Evolutionary conservation across 768 basidiomycete genomes (phyloP).

Genomic region (Pleurotus citrinopileatus): DNA sequence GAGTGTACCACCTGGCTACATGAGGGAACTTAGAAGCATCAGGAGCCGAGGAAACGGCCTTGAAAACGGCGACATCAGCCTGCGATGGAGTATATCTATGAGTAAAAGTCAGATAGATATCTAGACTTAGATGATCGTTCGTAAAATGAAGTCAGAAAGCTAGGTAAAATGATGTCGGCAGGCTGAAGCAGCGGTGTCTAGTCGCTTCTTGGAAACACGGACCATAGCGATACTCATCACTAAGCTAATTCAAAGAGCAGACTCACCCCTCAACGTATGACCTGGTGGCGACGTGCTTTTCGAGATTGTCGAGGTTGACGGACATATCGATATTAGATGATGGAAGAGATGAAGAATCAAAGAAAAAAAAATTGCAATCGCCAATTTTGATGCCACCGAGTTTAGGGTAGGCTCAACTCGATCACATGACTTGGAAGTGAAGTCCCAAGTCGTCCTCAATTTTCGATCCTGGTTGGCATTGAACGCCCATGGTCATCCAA

Average conservation of each 20-base stretch:
- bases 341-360: conserved; percentile 25
- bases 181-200: conserved; percentile 82
- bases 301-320: conserved; percentile 67
- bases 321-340: conserved; percentile 51
- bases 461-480: too few relatives aligned
- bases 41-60: conserved; percentile 67
- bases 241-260: conserved; percentile 13
- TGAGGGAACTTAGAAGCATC: conserved; percentile 65
- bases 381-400: conserved; percentile 14
- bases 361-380: conserved; percentile 14
- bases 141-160: conserved; percentile 58
- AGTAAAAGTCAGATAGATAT: conserved; percentile 13
- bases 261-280: conserved; percentile 93
- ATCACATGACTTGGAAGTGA: not conserved
- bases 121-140: not conserved
- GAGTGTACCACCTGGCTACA: conserved; percentile 88
- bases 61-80: conserved; percentile 92
- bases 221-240: conserved; percentile 87
- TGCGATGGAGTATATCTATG: conserved; percentile 87
- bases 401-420: conserved; percentile 21
- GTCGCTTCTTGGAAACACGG: conserved; percentile 96
- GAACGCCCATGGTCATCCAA: too few relatives aligned
- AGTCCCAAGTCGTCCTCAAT: not conserved
- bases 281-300: conserved; percentile 81
- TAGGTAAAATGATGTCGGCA: conserved; percentile 72